Percentiles rank a stretch among this genome's conserved stretches.
phyloP scores from a whole-genome alignment of 1,284 basidiomycete genomes.

The Stygiomarasmius scandens region DNA sequence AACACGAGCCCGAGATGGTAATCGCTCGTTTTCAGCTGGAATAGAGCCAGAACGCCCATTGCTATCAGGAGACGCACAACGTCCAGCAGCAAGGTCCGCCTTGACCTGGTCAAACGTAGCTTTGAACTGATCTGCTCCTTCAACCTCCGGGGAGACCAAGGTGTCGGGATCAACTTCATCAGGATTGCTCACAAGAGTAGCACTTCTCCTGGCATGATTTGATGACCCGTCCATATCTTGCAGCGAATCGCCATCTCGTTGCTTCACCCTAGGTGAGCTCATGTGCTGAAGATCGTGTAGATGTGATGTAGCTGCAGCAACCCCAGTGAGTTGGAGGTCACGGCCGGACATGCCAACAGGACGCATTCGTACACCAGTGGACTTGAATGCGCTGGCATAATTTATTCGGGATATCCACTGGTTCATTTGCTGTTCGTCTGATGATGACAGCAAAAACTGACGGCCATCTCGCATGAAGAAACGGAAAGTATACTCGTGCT shows the following conservation, averaged over 20 bases:
- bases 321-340: conserved; percentile 77
- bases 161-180: conserved; percentile 41
- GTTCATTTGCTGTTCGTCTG: conserved; percentile 78
- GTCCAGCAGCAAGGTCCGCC: conserved; percentile 69
- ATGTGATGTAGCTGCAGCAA: conserved; percentile 83
- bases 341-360: conserved; percentile 67
- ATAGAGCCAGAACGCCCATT: conserved; percentile 22
- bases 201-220: conserved; percentile 27
- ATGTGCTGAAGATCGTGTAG: conserved; percentile 61
- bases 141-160: conserved; percentile 51
- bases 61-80: conserved; percentile 29
- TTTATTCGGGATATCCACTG: conserved; percentile 94
- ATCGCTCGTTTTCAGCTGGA: conserved; percentile 26
- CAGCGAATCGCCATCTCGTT: conserved; percentile 49
- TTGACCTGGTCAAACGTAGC: conserved; percentile 87
- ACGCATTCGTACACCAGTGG: conserved; percentile 84
- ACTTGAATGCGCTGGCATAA: conserved; percentile 92
- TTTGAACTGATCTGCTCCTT: conserved; percentile 67
- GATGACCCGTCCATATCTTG: conserved; percentile 34
- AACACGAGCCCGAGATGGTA: conserved; percentile 58
- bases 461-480: conserved; percentile 77
- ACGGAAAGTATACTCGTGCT: conserved; percentile 80
- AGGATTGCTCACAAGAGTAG: conserved; percentile 31
- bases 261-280: conserved; percentile 39
- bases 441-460: conserved; percentile 82